A percentile compares a stretch with the other conserved stretches of the same genome.
Evolutionary conservation across 257 asterid genomes (phyloP).

Genomic region (Capsicum baccatum): DNA sequence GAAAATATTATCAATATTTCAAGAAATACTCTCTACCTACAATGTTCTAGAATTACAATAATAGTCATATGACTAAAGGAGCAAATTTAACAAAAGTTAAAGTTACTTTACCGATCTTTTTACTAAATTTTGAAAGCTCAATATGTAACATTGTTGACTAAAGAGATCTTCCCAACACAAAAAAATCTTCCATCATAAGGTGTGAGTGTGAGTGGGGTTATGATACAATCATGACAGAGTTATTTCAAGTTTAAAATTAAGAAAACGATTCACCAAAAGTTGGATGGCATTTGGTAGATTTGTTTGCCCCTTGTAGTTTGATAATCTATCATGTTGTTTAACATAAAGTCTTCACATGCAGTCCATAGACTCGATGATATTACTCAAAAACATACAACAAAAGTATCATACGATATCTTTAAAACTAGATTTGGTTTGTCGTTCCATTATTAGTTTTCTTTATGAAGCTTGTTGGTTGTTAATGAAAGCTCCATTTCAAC

Average conservation of each 20-base stretch:
- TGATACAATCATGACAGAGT: background rate
- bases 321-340: background rate
- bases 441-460: constrained; percentile 25
- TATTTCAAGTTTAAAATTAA: constrained; percentile 10
- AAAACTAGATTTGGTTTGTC: constrained; percentile 26
- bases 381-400: constrained; percentile 13
- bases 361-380: constrained; percentile 1
- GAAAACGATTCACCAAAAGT: background rate
- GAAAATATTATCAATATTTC: background rate
- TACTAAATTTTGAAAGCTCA: background rate
- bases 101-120: constrained; percentile 1
- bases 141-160: constrained; percentile 11
- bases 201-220: background rate
- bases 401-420: background rate
- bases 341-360: constrained; percentile 12
- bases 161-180: constrained; percentile 1
- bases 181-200: constrained; percentile 3
- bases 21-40: background rate
- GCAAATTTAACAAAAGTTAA: background rate
- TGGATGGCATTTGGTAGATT: background rate
- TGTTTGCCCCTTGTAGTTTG: constrained; percentile 13
- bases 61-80: background rate
- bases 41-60: background rate
- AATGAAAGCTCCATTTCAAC: constrained; percentile 24
- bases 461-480: constrained; percentile 31